phyloP scores from a whole-genome alignment of 192 early-diverging fungal species.

The Mortierella antarctica region DNA sequence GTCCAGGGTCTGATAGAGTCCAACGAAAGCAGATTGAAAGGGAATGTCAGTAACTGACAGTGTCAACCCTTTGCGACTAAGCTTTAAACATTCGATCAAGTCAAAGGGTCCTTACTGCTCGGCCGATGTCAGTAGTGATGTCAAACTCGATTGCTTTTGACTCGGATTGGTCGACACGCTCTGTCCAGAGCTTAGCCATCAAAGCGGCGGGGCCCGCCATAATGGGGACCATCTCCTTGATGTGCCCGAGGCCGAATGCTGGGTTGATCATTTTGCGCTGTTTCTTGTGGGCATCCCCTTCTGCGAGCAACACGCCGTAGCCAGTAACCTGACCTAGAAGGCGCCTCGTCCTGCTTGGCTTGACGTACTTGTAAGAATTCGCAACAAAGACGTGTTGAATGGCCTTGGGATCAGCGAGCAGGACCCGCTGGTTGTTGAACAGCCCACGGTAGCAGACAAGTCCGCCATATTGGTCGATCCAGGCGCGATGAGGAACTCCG shows the following conservation, averaged over 20 bases:
- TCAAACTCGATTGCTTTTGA: constrained; percentile 43
- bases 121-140: constrained; percentile 51
- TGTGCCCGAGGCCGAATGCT: constrained; percentile 56
- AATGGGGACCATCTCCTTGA: constrained; percentile 58
- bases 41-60: too few species aligned
- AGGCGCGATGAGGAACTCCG: constrained; percentile 54
- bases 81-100: too few species aligned
- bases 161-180: constrained; percentile 30
- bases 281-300: constrained; percentile 60
- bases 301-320: constrained; percentile 61
- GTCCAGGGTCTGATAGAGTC: constrained; percentile 1
- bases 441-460: constrained; percentile 60
- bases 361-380: constrained; percentile 59
- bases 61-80: too few species aligned
- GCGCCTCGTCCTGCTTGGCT: constrained; percentile 31
- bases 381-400: constrained; percentile 58
- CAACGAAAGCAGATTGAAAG: too few species aligned
- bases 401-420: constrained; percentile 61
- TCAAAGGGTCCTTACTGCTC: constrained; percentile 12
- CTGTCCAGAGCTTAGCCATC: constrained; percentile 54
- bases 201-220: constrained; percentile 42
- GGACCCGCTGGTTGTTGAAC: constrained; percentile 50
- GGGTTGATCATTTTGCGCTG: constrained; percentile 71
- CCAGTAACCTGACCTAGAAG: constrained; percentile 56
- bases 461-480: constrained; percentile 63